phyloP scores from a whole-genome alignment of 1,139 yeast genomes.

The Sporopachydermia cereana region DNA sequence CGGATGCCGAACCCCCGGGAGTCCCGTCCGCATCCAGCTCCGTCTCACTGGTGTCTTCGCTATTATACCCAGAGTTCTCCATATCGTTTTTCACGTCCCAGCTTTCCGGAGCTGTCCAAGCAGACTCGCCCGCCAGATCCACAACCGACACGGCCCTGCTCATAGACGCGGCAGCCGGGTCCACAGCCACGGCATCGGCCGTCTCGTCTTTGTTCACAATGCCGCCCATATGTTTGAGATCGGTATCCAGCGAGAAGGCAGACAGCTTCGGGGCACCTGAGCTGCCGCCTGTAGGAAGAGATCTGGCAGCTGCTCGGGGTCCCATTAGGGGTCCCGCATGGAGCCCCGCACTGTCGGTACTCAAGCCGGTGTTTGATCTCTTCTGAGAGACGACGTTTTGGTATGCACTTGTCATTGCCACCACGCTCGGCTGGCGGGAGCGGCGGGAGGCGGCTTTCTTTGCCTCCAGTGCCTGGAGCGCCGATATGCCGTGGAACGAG shows the following conservation, averaged over 20 bases:
- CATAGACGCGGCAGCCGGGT: slow-evolving; percentile 7
- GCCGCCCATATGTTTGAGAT: slow-evolving; percentile 40
- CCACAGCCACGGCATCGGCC: slow-evolving; percentile 6
- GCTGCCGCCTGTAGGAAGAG: neutral
- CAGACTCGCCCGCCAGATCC: slow-evolving; percentile 12
- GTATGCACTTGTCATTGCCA: slow-evolving; percentile 9
- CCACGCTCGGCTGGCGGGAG: neutral
- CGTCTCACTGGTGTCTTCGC: neutral
- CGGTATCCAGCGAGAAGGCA: slow-evolving; percentile 34
- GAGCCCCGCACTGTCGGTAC: neutral
- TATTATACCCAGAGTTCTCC: slow-evolving; percentile 7
- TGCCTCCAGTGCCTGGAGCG: slow-evolving; percentile 5
- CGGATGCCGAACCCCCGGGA: too few relatives aligned
- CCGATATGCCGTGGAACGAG: slow-evolving; percentile 8
- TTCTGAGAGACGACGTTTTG: slow-evolving; percentile 4
- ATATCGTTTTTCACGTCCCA: slow-evolving; percentile 46
- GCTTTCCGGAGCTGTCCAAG: slow-evolving; percentile 68
- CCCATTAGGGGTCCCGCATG: neutral
- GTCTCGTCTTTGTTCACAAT: slow-evolving; percentile 25
- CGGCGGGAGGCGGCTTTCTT: neutral
- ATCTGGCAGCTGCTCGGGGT: neutral
- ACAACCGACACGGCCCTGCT: slow-evolving; percentile 6
- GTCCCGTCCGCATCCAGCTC: neutral
- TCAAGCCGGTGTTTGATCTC: neutral
- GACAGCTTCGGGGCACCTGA: slow-evolving; percentile 5